A percentile compares a stretch with the other conserved stretches of the same genome.
Evolutionary conservation across 2,329 filamentous ascomycete genomes (phyloP).

Genomic region (Alternaria sp.): DNA sequence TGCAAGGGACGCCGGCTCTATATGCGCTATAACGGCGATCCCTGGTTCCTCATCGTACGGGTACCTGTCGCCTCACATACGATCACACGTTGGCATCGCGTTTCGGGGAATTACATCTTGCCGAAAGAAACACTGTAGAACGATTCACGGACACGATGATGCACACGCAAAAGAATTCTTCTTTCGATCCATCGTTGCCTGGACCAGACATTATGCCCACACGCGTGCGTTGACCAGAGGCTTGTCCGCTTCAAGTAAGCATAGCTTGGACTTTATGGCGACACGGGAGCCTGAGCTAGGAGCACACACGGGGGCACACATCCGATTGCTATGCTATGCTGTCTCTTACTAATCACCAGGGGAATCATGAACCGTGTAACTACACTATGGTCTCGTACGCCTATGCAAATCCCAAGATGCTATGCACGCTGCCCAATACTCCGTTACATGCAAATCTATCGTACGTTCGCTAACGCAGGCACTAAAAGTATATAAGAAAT

Average conservation of each 20-base stretch:
- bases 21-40: conserved; percentile 13
- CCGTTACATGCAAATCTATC: conserved; percentile 25
- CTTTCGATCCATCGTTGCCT: background rate
- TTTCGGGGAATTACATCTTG: background rate
- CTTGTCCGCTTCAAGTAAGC: conserved; percentile 4
- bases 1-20: conserved; percentile 24
- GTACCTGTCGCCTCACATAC: conserved; percentile 11
- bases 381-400: conserved; percentile 2
- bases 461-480: conserved; percentile 46
- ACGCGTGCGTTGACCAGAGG: background rate
- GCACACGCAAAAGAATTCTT: background rate
- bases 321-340: conserved; percentile 1
- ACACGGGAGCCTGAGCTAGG: conserved; percentile 4
- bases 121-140: conserved; percentile 1
- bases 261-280: background rate
- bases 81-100: conserved; percentile 1
- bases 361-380: conserved; percentile 3
- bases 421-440: conserved; percentile 27
- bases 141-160: background rate
- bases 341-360: conserved; percentile 3
- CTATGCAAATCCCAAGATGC: conserved; percentile 7
- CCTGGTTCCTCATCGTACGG: conserved; percentile 12
- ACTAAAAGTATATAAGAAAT: conserved; percentile 15
- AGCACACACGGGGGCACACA: background rate
- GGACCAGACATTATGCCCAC: background rate